Conservation (phyloP, 2,329 filamentous ascomycete species). For the Sclerotinia spermophila region DNA sequence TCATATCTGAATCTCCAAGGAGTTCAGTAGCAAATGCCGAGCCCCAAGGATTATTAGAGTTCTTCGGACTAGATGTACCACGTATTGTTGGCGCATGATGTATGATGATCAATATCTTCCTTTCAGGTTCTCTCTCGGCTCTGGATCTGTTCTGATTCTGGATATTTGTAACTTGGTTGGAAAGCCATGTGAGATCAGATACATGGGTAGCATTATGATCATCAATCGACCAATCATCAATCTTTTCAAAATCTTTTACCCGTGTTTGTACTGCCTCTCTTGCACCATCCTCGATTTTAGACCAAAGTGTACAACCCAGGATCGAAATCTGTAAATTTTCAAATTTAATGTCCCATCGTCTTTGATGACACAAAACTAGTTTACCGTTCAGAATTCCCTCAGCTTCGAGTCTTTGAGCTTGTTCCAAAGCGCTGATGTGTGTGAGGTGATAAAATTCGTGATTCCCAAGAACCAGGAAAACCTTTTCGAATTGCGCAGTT, state of each 20-base stretch:
- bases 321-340: constrained; percentile 40
- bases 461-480: constrained; percentile 47
- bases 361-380: constrained; percentile 42
- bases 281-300: constrained; percentile 42
- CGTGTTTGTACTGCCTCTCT: constrained; percentile 23
- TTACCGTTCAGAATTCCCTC: constrained; percentile 22
- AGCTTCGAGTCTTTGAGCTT: constrained; percentile 17
- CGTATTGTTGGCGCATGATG: constrained; percentile 44
- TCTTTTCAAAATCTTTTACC: constrained; percentile 23
- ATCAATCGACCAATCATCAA: constrained; percentile 20
- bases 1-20: constrained; percentile 28
- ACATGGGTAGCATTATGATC: constrained; percentile 18
- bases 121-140: constrained; percentile 34
- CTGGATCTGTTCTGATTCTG: constrained; percentile 16
- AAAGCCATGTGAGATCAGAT: constrained; percentile 41
- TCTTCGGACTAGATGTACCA: constrained; percentile 45
- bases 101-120: constrained; percentile 40
- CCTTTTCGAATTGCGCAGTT: constrained; percentile 40
- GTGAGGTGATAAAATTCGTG: constrained; percentile 44
- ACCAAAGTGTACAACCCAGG: constrained; percentile 50
- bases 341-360: constrained; percentile 39
- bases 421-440: constrained; percentile 31
- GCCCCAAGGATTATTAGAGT: constrained; percentile 37
- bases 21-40: constrained; percentile 54
- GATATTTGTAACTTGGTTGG: constrained; percentile 37